Evolutionary conservation across 1,284 basidiomycete species (phyloP).

Genomic region (Mycosarcoma mackinlayi): DNA sequence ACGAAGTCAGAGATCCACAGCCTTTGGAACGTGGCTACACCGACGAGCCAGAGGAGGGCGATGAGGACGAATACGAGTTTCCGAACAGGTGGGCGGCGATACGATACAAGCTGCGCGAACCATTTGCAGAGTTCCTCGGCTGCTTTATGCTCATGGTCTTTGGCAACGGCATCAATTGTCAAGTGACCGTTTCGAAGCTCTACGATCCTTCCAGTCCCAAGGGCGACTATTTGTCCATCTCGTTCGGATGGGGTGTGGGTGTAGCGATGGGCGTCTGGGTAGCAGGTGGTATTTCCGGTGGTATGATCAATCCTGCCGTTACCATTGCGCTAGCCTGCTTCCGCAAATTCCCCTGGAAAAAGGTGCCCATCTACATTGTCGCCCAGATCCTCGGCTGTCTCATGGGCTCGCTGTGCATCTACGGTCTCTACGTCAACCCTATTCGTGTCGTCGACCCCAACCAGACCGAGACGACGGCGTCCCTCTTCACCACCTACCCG

Average conservation of each 20-base stretch:
- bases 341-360: slow-evolving; percentile 81
- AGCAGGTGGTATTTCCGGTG: slow-evolving; percentile 60
- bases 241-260: slow-evolving; percentile 62
- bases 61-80: slow-evolving; percentile 45
- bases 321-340: slow-evolving; percentile 78
- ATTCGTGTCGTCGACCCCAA: slow-evolving; percentile 70
- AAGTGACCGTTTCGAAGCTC: slow-evolving; percentile 50
- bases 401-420: slow-evolving; percentile 77
- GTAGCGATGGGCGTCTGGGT: slow-evolving; percentile 62
- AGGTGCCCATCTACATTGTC: slow-evolving; percentile 79
- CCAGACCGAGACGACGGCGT: slow-evolving; percentile 72
- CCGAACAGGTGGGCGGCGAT: slow-evolving; percentile 57
- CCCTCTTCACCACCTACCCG: slow-evolving; percentile 78
- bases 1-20: slow-evolving; percentile 24
- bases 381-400: slow-evolving; percentile 80
- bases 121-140: slow-evolving; percentile 59
- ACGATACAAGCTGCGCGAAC: slow-evolving; percentile 55
- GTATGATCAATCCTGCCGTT: slow-evolving; percentile 56
- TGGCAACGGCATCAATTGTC: slow-evolving; percentile 62
- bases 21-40: slow-evolving; percentile 29
- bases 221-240: slow-evolving; percentile 55
- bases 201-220: slow-evolving; percentile 38
- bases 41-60: slow-evolving; percentile 11
- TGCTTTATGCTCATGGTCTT: slow-evolving; percentile 60
- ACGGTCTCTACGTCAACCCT: slow-evolving; percentile 81